A percentile compares a stretch with the other conserved stretches of the same genome.
Evolutionary conservation across 2,329 filamentous ascomycete species (phyloP).

Genomic region (Pseudophaeomoniella oleicola): DNA sequence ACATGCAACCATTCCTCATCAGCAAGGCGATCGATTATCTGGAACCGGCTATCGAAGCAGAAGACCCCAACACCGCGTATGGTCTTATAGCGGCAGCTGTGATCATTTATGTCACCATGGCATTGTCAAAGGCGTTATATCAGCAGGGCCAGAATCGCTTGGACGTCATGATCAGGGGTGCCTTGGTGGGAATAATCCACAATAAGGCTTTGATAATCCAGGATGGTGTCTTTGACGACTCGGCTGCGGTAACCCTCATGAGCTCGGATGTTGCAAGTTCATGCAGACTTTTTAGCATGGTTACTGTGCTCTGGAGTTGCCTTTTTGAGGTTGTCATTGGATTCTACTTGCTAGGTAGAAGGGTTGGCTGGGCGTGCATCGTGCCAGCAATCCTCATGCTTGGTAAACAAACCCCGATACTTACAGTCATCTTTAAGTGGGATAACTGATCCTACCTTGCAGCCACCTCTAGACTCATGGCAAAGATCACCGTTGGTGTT

Average conservation of each 20-base stretch:
- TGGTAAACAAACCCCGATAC: no score
- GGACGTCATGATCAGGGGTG: slow-evolving; percentile 15
- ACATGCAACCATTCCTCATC: slow-evolving; percentile 19
- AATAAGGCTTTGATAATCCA: slow-evolving; percentile 14
- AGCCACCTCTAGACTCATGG: no score
- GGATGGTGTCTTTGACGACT: slow-evolving; percentile 6
- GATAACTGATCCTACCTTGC: no score
- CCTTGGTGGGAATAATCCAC: slow-evolving; percentile 19
- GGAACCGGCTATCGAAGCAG: background rate
- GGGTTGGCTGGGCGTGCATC: slow-evolving; percentile 33
- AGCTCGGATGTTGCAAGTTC: slow-evolving; percentile 18
- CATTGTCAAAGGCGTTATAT: slow-evolving; percentile 25
- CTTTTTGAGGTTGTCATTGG: slow-evolving; percentile 5
- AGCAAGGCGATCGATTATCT: slow-evolving; percentile 20
- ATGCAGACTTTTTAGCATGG: slow-evolving; percentile 7
- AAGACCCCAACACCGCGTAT: no score
- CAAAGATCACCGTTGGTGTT: no score
- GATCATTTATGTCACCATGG: slow-evolving; percentile 28
- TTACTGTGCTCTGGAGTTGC: slow-evolving; percentile 16
- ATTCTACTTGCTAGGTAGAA: slow-evolving; percentile 19
- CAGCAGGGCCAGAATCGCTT: slow-evolving; percentile 23
- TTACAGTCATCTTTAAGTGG: slow-evolving; percentile 21
- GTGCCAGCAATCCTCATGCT: slow-evolving; percentile 34
- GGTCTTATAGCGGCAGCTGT: slow-evolving; percentile 27
- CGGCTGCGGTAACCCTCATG: slow-evolving; percentile 18